Evolutionary conservation across 192 early-diverging fungal species (phyloP), one percentile per base, ranked within the genome.

Genomic region (Coemansia sp.): DNA sequence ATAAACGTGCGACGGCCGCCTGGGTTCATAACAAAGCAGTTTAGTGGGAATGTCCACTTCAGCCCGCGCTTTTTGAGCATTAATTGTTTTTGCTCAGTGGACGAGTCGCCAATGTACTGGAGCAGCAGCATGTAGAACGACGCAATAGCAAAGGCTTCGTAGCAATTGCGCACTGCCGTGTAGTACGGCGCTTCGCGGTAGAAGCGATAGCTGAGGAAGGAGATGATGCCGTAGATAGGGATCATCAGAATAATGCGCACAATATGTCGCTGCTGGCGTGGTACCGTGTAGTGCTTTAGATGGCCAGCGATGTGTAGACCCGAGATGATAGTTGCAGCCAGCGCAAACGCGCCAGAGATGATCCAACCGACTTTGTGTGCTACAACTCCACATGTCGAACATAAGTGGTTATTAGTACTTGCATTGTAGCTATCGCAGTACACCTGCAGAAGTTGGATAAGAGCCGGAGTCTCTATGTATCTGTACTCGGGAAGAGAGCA

Each of bases 171-270:
- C 37, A 91, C 69, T 0, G 87, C 87, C 62, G 83, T 84, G 61
- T 86, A 87, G 83, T 90, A 93, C 32, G 87, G 86, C 15, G 87
- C 79, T 61, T 87, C 76, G 58, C 84, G 77, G 63, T 90, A 90
- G 70, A 85, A 93, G 34, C 89, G 84, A 78, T 91, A 93, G 62
- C 84, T 82, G 61, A 89, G 76, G 53, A 80, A 89, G 10, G 87
- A 87, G 39, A 92, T 85, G 37, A 90, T 73, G 47, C 89, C 75
- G 74, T 93, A 93, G 35, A 92, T 81, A 0, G 91, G 89, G 59
- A 91, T 87, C 74, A 93, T 85, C 27, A 93, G 80, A 22, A 90
- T 71, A 38, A 93, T 89, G 45, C 91, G 88, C 55, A 93, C 88
- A 30, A 93, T 89, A 58, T 87, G 88, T n/a, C 90, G 86, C 71